Percentiles rank a stretch among this genome's conserved stretches.
Evolutionary conservation across 495 filamentous ascomycete species (phyloP).

Genomic region (Rhypophila decipiens): DNA sequence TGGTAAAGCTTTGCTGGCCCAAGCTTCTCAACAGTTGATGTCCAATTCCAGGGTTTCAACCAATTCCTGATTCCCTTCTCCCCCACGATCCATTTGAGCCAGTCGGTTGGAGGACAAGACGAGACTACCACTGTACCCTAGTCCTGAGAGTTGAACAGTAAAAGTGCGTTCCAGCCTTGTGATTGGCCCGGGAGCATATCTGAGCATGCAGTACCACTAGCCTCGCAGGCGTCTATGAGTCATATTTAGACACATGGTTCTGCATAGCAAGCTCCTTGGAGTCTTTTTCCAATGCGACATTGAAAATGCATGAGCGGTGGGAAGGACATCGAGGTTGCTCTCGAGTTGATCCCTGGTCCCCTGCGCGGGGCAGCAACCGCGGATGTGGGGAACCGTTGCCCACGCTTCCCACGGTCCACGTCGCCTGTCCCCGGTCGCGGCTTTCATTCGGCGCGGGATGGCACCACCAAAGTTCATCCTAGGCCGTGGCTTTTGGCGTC

Average conservation of each 20-base stretch:
- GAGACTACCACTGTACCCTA: slow-evolving; percentile 8
- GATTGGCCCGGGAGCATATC: slow-evolving; percentile 17
- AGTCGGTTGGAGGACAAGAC: slow-evolving; percentile 10
- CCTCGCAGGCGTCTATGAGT: slow-evolving; percentile 27
- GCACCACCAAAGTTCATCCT: neutral
- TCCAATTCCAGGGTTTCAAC: neutral
- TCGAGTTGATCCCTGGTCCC: neutral
- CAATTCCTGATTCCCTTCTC: neutral
- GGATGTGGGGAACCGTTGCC: slow-evolving; percentile 2
- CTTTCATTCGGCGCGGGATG: slow-evolving; percentile 6
- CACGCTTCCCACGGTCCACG: too few relatives aligned
- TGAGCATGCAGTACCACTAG: slow-evolving; percentile 14
- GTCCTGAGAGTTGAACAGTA: slow-evolving; percentile 18
- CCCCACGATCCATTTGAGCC: slow-evolving; percentile 9
- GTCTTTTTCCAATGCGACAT: too few relatives aligned
- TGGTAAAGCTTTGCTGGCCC: slow-evolving; percentile 10
- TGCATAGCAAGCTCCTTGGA: too few relatives aligned
- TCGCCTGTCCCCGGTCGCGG: slow-evolving; percentile 3
- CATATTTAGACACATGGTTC: slow-evolving; percentile 27
- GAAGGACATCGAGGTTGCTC: too few relatives aligned
- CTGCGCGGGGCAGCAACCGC: slow-evolving; percentile 3
- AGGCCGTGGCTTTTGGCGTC: slow-evolving; percentile 8
- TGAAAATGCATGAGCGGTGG: too few relatives aligned
- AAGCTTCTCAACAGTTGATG: slow-evolving; percentile 6
- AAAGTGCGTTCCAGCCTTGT: slow-evolving; percentile 4